Base-by-base conservation (phyloP, 108 stramenopile genomes). In the Schizochytrium sp. region DNA sequence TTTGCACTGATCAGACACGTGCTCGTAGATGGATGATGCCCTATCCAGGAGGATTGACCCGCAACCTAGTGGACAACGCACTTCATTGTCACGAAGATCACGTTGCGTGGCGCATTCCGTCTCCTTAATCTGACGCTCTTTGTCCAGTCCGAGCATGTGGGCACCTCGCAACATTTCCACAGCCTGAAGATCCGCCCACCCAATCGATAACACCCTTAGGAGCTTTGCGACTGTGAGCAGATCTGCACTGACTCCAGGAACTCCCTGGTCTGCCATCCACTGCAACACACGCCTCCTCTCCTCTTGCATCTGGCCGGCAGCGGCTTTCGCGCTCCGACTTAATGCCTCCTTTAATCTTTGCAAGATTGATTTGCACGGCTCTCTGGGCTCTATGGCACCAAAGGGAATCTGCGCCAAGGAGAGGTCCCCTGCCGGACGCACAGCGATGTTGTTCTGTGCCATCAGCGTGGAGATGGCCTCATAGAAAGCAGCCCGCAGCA, bases 41-140 rank as follows among this genome's bases (percentile, higher is more conserved):
- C 64, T 38, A 44, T 69, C 64, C 10, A 69, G 40, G 12, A 69
- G 64, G 64, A 69, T 69, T 38, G 7, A 8, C 42, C 64, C 64
- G 64, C 64, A 69, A 69, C 64, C 64, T 7, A 69, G 64, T 1
- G 64, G 64, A 44, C 64, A 69, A 44, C 64, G 64, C 1, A 69
- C 42, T 44, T 69, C 64, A 44, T 69, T 69, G 64, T 69, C 64
- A 7, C 64, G 64, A 38, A 69, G 64, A 38, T 69, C 19, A 7
- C 64, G 64, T 7, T 38, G 28, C 64, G 40, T 38, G 44, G 44
- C 42, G 3, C 64, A 44, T 44, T 7, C 64, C 12, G 42, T 38
- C 12, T 44, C 42, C 15, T 69, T 69, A 5, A 69, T 38, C 64
- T 69, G 64, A 44, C 19, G 8, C 12, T 44, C 64, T 38, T 44